Evolutionary conservation across 23 red algal genomes (phyloP).

Genomic region (Chondrus crispus): DNA sequence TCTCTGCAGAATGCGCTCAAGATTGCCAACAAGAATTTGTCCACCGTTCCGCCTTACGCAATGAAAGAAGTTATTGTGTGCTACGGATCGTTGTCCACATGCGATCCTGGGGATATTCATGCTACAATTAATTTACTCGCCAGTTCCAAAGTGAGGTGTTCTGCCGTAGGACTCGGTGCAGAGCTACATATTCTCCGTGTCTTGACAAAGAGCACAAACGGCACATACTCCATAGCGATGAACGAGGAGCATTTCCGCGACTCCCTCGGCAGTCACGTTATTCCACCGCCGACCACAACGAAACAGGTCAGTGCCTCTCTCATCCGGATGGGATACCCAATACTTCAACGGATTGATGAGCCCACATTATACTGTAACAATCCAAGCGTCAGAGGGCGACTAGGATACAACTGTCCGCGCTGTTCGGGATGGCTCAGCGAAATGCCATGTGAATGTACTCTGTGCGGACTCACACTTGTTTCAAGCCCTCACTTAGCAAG

Average conservation of each 20-base stretch:
- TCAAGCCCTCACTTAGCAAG: conserved; percentile 82
- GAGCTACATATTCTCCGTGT: conserved; percentile 79
- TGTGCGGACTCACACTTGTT: conserved; percentile 89
- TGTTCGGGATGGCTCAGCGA: conserved; percentile 78
- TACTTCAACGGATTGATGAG: conserved; percentile 31
- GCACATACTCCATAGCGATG: conserved; percentile 68
- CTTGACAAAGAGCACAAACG: conserved; percentile 47
- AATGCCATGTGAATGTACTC: conserved; percentile 82
- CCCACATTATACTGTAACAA: conserved; percentile 57
- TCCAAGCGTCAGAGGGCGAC: conserved; percentile 34
- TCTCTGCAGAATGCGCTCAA: conserved; percentile 91
- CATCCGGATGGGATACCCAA: conserved; percentile 95
- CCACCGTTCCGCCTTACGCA: conserved; percentile 80
- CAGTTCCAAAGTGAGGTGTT: conserved; percentile 59
- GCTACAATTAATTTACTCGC: conserved; percentile 56
- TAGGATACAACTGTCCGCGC: conserved; percentile 84
- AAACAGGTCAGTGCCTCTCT: conserved; percentile 35
- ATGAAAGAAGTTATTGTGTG: conserved; percentile 77
- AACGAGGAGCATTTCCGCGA: conserved; percentile 83
- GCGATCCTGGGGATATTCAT: conserved; percentile 92
- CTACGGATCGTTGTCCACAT: conserved; percentile 82
- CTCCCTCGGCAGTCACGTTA: conserved; percentile 35
- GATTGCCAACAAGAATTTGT: conserved; percentile 43
- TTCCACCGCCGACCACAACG: conserved; percentile 50
- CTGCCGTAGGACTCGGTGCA: conserved; percentile 74